A percentile compares a stretch with the other conserved stretches of the same genome.
Evolutionary conservation across 768 basidiomycete genomes (phyloP).

Genomic region (Pulveroboletus sp.): DNA sequence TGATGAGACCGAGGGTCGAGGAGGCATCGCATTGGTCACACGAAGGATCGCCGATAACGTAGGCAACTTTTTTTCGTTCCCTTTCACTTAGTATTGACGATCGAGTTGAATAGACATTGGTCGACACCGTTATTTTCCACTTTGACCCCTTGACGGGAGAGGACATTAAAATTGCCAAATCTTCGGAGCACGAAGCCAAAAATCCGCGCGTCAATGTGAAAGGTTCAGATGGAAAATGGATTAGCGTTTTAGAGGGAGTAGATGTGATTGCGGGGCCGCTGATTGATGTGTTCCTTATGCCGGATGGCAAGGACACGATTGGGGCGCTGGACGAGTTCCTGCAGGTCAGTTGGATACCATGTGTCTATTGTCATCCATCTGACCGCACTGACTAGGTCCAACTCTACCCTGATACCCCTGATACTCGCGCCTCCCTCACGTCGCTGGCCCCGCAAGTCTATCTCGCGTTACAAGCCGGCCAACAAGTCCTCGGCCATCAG

Average conservation of each 20-base stretch:
- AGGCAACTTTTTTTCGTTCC: constrained; percentile 19
- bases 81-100: constrained; percentile 7
- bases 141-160: constrained; percentile 78
- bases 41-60: constrained; percentile 65
- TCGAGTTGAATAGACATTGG: constrained; percentile 42
- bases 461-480: constrained; percentile 53
- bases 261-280: constrained; percentile 60
- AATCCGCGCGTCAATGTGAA: constrained; percentile 1
- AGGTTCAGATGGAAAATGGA: constrained; percentile 15
- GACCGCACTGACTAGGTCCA: constrained; percentile 42
- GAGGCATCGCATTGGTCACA: constrained; percentile 62
- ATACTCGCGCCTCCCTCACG: constrained; percentile 42
- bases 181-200: constrained; percentile 5
- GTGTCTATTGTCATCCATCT: not conserved
- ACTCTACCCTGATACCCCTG: constrained; percentile 62
- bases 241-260: constrained; percentile 50
- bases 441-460: constrained; percentile 45
- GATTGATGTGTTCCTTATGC: constrained; percentile 57
- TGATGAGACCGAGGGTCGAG: constrained; percentile 7
- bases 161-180: constrained; percentile 37
- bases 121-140: constrained; percentile 75
- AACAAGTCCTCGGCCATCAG: constrained; percentile 58
- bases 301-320: constrained; percentile 46
- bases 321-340: constrained; percentile 73
- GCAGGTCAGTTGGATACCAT: constrained; percentile 46